phyloP scores from a whole-genome alignment of 2,329 filamentous ascomycete genomes.

The Parascedosporium putredinis region DNA sequence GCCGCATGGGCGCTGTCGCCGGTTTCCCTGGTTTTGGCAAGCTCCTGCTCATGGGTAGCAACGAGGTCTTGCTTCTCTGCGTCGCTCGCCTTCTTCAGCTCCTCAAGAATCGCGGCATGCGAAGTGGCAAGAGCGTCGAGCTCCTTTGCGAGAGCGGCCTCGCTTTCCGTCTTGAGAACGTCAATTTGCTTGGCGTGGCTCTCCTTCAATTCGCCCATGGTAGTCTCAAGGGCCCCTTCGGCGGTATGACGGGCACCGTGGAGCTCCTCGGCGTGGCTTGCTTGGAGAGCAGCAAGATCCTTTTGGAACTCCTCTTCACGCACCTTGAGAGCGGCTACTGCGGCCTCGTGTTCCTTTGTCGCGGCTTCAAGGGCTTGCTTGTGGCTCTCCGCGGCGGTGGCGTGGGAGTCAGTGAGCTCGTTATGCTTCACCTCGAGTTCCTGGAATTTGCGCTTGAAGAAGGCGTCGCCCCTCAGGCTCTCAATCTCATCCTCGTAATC shows the following conservation, averaged over 20 bases:
- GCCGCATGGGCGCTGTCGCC: constrained; percentile 17
- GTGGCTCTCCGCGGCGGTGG: constrained; percentile 27
- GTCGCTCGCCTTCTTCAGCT: constrained; percentile 26
- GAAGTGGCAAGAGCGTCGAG: constrained; percentile 31
- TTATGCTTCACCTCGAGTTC: constrained; percentile 48
- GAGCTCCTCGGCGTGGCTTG: constrained; percentile 48
- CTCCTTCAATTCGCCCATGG: constrained; percentile 30
- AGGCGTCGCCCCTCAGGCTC: constrained; percentile 50
- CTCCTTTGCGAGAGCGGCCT: constrained; percentile 27
- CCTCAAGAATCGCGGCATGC: constrained; percentile 31
- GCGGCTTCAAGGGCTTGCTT: constrained; percentile 30
- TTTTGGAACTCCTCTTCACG: constrained; percentile 43
- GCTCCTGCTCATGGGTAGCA: constrained; percentile 20
- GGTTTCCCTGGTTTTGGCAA: constrained; percentile 21
- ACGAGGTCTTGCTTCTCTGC: constrained; percentile 13
- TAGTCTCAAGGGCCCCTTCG: constrained; percentile 40
- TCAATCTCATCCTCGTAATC: constrained; percentile 58
- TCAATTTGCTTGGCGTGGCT: constrained; percentile 41
- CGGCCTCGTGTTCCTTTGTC: constrained; percentile 32
- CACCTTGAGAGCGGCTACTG: constrained; percentile 35
- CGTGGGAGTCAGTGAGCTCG: constrained; percentile 31
- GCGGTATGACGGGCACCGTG: constrained; percentile 44
- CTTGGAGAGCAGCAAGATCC: constrained; percentile 42
- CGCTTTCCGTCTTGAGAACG: constrained; percentile 30
- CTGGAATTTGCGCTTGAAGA: constrained; percentile 54